Evolutionary conservation across 176 grass and related monocot species (phyloP).

Genomic region (Aegilops sharonensis): DNA sequence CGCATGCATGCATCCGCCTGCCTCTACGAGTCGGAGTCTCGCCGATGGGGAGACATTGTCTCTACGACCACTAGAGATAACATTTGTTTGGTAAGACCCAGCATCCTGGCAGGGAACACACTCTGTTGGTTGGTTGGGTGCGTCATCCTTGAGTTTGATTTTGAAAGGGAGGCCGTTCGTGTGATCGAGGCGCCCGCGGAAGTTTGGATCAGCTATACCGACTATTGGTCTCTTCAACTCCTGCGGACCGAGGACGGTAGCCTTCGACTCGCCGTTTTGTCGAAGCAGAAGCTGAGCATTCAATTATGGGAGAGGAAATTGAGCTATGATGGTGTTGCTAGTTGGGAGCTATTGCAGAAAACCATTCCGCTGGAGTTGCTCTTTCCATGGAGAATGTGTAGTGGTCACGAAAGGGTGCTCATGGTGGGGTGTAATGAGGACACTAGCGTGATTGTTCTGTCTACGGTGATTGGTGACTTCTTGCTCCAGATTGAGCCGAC

Average conservation of each 20-base stretch:
- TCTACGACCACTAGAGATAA: not conserved
- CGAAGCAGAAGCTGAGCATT: not conserved
- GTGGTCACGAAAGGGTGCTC: not conserved
- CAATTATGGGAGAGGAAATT: not conserved
- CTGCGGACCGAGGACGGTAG: not conserved
- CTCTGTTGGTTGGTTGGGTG: not conserved
- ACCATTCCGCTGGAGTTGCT: not conserved
- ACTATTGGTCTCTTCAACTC: not conserved
- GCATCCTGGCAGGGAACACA: not conserved
- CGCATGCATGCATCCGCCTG: not conserved
- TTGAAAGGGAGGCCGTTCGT: not conserved
- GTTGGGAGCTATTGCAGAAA: not conserved
- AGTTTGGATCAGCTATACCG: too few species aligned
- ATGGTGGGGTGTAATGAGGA: not conserved
- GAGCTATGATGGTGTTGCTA: not conserved
- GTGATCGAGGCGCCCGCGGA: not conserved
- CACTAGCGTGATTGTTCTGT: not conserved
- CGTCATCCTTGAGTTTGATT: not conserved
- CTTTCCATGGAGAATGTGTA: not conserved
- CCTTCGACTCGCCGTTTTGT: not conserved
- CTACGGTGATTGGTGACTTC: not conserved
- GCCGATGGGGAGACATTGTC: not conserved
- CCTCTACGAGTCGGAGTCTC: not conserved
- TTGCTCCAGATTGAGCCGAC: not conserved
- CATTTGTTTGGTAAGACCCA: not conserved